Evolutionary conservation across 148 eudicot genomes (phyloP), one percentile per base, ranked within the genome.

Genomic region (Camellia japonica): DNA sequence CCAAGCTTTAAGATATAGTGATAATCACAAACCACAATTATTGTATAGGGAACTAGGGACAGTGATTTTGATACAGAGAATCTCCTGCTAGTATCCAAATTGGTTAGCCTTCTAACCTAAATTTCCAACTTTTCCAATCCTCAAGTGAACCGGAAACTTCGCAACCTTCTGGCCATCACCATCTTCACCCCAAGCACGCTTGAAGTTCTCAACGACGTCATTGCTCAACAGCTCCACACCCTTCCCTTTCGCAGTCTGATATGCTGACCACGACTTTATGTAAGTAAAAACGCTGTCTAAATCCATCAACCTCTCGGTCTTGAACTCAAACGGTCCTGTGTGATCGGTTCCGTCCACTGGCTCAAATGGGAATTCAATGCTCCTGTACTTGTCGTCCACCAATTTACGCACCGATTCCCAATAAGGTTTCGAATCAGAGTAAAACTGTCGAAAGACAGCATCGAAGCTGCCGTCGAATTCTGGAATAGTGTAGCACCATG

Each of bases 401-500:
- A 88, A 2, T n/a, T 85, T 68, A 0, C 97, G 83, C 1, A 83
- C 87, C 1, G 82, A 56, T 2, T 87, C 90, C 95, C 93, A 93
- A 18, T 82, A 90, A 5, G 90, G 92, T 0, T 61, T 61, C 0
- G 91, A 80, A 11, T 82, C 80, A 2, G 62, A 9, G 82, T 93
- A 91, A 64, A 85, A 87, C 5, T 76, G 87, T 1, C 23, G 52
- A 65, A 91, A 90, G 0, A 93, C 80, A 0, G 87, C 47, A 75
- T 93, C 95, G 8, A 95, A 83, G 0, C 70, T 54, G 0, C 55
- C 72, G 38, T 82, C 84, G 42, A 95, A 86, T 66, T 83, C 78
- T 0, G 95, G 91, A 2, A 20, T 20, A 4, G 91, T 94, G 93
- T 94, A 94, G 80, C 97, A 93, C 98, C 98, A 94, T 42, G 94